These are phyloP conservation scores for Scalesia atractyloides DNA, from an alignment of 129 eudicot genomes.

Conservation along the genomic window DNA sequence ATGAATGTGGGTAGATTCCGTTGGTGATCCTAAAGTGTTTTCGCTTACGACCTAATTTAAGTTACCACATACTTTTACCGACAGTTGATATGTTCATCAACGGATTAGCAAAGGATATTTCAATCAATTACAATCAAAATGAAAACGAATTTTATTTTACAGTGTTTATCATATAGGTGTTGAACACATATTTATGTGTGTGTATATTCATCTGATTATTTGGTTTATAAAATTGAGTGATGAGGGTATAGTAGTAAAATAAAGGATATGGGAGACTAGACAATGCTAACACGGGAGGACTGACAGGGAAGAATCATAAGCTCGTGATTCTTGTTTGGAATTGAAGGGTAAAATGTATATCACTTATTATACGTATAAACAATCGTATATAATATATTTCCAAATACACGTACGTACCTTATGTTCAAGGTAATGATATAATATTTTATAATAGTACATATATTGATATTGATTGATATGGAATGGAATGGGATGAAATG, in stretches of 20 bases:
- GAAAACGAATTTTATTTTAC: no score
- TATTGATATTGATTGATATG: not conserved
- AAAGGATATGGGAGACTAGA: slow-evolving; percentile 37
- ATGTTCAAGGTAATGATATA: not conserved
- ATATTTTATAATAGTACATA: not conserved
- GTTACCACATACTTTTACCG: no score
- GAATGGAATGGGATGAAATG: not conserved
- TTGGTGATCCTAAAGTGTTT: no score
- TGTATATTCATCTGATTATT: not conserved
- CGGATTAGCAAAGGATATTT: no score
- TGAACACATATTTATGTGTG: not conserved
- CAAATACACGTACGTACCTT: not conserved
- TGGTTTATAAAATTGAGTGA: slow-evolving; percentile 3
- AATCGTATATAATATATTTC: slow-evolving; percentile 3
- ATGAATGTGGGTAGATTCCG: no score
- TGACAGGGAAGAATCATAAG: slow-evolving; percentile 47
- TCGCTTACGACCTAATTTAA: no score
- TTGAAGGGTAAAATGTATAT: slow-evolving; percentile 42
- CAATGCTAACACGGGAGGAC: slow-evolving; percentile 37
- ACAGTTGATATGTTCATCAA: no score
- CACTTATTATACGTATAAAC: slow-evolving; percentile 15
- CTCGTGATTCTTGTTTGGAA: slow-evolving; percentile 83
- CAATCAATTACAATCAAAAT: no score
- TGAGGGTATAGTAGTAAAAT: slow-evolving; percentile 33
- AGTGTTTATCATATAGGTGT: not conserved